These are phyloP conservation scores for Fraxinus nigra DNA, from an alignment of 305 asterid species.

Conservation along the genomic window DNA sequence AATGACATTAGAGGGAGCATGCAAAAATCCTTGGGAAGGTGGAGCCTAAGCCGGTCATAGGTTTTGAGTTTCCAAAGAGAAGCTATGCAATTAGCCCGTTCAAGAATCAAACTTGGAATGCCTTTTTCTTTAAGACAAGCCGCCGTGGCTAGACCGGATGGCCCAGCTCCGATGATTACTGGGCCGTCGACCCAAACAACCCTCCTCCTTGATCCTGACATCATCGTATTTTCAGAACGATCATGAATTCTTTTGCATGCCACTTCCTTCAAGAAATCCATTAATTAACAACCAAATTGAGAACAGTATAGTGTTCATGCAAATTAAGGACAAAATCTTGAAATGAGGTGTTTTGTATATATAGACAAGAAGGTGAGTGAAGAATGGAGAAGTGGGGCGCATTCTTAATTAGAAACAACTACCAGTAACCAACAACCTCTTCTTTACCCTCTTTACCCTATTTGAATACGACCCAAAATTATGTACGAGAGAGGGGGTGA, in stretches of 20 bases:
- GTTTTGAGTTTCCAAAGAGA: slow-evolving; percentile 39
- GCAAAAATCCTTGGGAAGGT: slow-evolving; percentile 36
- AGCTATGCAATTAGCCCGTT: slow-evolving; percentile 36
- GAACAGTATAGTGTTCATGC: not conserved
- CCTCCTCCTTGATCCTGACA: not conserved
- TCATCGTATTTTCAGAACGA: not conserved
- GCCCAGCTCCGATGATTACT: slow-evolving; percentile 35
- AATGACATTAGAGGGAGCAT: slow-evolving; percentile 33
- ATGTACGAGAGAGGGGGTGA: not conserved
- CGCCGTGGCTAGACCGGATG: slow-evolving; percentile 37
- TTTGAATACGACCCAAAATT: not conserved
- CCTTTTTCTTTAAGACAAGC: slow-evolving; percentile 35
- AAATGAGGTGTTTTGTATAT: not conserved
- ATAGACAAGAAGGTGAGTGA: not conserved
- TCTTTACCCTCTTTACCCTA: not conserved
- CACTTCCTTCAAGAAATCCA: slow-evolving; percentile 18
- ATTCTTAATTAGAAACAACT: not conserved
- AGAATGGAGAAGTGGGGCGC: not conserved
- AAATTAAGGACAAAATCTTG: not conserved
- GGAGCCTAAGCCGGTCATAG: slow-evolving; percentile 37
- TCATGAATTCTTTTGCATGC: slow-evolving; percentile 20
- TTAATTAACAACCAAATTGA: not conserved
- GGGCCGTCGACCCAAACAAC: slow-evolving; percentile 14
- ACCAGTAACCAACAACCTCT: not conserved
- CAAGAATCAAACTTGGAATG: slow-evolving; percentile 34